A percentile compares a stretch with the other conserved stretches of the same genome.
phyloP scores from a whole-genome alignment of 2,329 filamentous ascomycete genomes.

The Anisogramma anomala region DNA sequence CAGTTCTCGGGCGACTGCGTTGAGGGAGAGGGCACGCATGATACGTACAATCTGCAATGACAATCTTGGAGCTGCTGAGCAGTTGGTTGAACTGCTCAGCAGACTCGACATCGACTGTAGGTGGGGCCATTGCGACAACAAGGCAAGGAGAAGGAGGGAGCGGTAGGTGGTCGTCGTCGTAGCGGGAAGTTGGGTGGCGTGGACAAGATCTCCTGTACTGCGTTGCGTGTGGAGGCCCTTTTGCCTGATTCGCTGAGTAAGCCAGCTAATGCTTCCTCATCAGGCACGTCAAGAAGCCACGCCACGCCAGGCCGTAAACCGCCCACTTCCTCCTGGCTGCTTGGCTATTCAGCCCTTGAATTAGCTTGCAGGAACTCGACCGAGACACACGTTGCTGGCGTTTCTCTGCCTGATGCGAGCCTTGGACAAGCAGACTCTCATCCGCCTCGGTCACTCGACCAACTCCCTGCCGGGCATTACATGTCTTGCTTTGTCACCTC shows the following conservation, averaged over 20 bases:
- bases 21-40: constrained; percentile 18
- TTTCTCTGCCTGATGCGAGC: neutral
- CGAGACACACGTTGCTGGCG: too few species aligned
- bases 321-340: too few species aligned
- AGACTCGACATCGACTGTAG: constrained; percentile 29
- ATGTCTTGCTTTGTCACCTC: neutral
- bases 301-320: too few species aligned
- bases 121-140: constrained; percentile 18
- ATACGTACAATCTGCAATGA: constrained; percentile 78
- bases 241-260: neutral
- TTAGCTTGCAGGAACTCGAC: too few species aligned
- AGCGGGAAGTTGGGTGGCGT: neutral
- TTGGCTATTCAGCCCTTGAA: too few species aligned
- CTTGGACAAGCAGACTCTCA: neutral
- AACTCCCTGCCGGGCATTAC: neutral
- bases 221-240: too few species aligned
- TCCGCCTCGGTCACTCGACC: neutral
- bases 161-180: neutral
- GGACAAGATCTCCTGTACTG: too few species aligned
- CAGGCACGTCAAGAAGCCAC: too few species aligned
- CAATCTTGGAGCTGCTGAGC: constrained; percentile 61
- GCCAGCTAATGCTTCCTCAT: too few species aligned
- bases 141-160: neutral
- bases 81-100: constrained; percentile 54
- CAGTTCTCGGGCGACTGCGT: too few species aligned